Percentiles rank a stretch among this genome's conserved stretches.
Conservation (phyloP, 345 rosid species). For the Noccaea bulbosa region DNA sequence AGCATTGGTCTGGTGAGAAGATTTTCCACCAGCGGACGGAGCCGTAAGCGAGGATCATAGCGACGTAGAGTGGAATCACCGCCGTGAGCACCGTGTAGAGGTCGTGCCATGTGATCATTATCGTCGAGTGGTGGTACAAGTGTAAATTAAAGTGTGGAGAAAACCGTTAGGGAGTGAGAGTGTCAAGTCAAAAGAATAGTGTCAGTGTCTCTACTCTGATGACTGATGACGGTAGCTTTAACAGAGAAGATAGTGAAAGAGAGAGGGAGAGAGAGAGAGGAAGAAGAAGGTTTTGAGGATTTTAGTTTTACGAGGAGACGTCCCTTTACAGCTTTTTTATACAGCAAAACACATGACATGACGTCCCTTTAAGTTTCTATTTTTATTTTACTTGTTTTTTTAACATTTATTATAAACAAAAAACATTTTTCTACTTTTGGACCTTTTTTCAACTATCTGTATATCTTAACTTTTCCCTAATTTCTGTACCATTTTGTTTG, state of each 20-base stretch:
- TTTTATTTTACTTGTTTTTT: conserved; percentile 6
- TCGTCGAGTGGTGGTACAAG: conserved; percentile 19
- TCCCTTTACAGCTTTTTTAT: conserved; percentile 39
- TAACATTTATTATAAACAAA: too few species aligned
- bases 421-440: conserved; percentile 22
- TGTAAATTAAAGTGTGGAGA: neutral
- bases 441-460: neutral
- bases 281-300: conserved; percentile 19
- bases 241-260: neutral
- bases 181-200: conserved; percentile 23
- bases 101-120: conserved; percentile 72
- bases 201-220: conserved; percentile 29
- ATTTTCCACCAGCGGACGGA: conserved; percentile 98
- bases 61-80: conserved; percentile 82
- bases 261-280: neutral
- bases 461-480: conserved; percentile 12
- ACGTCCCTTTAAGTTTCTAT: neutral
- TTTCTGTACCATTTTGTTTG: neutral
- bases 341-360: conserved; percentile 32
- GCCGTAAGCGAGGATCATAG: conserved; percentile 94
- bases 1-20: conserved; percentile 92
- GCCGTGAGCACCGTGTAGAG: conserved; percentile 89
- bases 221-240: conserved; percentile 23
- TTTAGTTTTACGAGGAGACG: conserved; percentile 33
- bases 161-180: conserved; percentile 31